Conservation (phyloP, 176 grass and related monocot species). For the Rhipidocladum racemiflorum region DNA sequence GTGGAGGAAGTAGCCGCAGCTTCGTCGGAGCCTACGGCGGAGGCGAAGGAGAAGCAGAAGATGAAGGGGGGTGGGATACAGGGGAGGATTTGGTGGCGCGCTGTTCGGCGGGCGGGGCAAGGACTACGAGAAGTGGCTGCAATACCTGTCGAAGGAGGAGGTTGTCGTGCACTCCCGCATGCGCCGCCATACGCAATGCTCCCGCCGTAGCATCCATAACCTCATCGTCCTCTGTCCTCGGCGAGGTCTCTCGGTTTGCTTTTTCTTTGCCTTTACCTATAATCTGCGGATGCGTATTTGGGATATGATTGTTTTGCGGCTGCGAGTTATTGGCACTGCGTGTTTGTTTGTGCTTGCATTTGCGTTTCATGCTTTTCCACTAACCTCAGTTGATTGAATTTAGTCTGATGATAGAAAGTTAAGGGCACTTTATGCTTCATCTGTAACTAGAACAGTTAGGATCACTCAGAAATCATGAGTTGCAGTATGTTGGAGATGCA, state of each 20-base stretch:
- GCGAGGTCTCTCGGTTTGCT: constrained; percentile 31
- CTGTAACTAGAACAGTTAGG: too few species aligned
- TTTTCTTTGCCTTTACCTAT: neutral
- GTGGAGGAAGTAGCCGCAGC: neutral
- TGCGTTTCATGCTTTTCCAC: neutral
- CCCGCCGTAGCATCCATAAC: constrained; percentile 40
- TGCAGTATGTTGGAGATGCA: too few species aligned
- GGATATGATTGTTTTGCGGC: neutral
- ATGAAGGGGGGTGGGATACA: constrained; percentile 35
- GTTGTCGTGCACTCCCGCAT: constrained; percentile 51
- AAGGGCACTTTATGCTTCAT: neutral
- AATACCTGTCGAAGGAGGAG: constrained; percentile 72
- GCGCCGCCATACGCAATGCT: constrained; percentile 37
- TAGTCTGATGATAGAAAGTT: too few species aligned
- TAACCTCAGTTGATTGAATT: neutral
- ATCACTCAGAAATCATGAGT: too few species aligned
- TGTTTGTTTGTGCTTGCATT: neutral
- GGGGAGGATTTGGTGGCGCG: constrained; percentile 38
- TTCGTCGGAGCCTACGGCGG: neutral
- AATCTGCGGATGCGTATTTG: neutral
- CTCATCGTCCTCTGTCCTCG: constrained; percentile 42
- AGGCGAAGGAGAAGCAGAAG: constrained; percentile 10
- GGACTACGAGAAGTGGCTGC: constrained; percentile 60
- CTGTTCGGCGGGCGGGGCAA: constrained; percentile 42
- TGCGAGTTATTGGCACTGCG: neutral